Conservation (phyloP, 768 basidiomycete species). For the Strobilomyces dryophilus region DNA sequence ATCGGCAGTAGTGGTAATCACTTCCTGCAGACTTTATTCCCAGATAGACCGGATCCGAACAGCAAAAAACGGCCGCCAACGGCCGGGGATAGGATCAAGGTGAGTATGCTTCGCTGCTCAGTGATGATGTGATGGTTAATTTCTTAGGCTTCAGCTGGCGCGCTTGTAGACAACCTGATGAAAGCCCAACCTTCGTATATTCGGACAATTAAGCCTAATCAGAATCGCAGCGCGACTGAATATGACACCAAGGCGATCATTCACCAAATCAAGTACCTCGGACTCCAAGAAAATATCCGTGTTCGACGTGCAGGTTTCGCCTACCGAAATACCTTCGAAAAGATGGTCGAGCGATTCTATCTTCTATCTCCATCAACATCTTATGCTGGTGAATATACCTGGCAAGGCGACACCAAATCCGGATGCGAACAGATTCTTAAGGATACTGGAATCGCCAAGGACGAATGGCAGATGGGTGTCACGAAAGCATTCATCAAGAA, state of each 20-base stretch:
- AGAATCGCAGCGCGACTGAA: constrained; percentile 88
- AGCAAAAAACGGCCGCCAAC: constrained; percentile 98
- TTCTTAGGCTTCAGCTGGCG: constrained; percentile 80
- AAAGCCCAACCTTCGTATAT: constrained; percentile 97
- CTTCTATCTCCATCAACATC: constrained; percentile 91
- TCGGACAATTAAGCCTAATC: constrained; percentile 98
- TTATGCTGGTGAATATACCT: constrained; percentile 98
- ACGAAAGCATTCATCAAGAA: constrained; percentile 99
- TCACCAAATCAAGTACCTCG: constrained; percentile 99
- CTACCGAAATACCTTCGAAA: constrained; percentile 96
- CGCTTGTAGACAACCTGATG: constrained; percentile 97
- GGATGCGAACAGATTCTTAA: constrained; percentile 91
- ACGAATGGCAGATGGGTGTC: constrained; percentile 99
- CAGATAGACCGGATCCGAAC: constrained; percentile 91
- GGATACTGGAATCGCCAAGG: constrained; percentile 92
- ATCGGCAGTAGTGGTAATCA: constrained; percentile 74
- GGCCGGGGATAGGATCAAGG: constrained; percentile 97
- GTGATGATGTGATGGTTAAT: neutral
- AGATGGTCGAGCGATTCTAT: constrained; percentile 99
- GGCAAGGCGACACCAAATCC: constrained; percentile 85
- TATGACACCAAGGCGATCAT: constrained; percentile 94
- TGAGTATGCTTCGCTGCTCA: constrained; percentile 21
- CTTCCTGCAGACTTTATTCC: constrained; percentile 87
- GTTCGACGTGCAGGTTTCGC: constrained; percentile 97
- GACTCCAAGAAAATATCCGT: constrained; percentile 96